Evolutionary conservation across 495 filamentous ascomycete species (phyloP).

Genomic region (Hypoxylon fragiforme): DNA sequence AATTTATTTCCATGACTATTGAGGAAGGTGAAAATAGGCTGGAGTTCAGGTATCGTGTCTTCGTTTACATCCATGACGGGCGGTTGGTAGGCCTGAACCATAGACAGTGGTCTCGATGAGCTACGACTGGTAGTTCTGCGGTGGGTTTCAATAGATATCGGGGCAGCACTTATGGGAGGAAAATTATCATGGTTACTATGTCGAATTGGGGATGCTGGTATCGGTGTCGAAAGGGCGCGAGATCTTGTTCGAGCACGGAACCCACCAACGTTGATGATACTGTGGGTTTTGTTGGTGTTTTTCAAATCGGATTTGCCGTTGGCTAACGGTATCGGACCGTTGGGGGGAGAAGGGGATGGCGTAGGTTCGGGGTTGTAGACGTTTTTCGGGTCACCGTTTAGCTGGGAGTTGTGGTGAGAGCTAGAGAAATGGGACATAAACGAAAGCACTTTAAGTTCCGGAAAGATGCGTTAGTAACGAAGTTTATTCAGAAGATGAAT

Average conservation of each 20-base stretch:
- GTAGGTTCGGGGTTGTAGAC: conserved; percentile 45
- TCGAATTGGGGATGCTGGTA: conserved; percentile 38
- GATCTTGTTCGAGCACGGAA: conserved; percentile 33
- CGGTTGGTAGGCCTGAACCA: conserved; percentile 82
- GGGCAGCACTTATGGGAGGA: conserved; percentile 29
- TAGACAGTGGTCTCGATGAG: conserved; percentile 59
- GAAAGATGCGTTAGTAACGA: conserved; percentile 19
- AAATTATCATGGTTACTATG: conserved; percentile 44
- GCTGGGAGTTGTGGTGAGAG: conserved; percentile 34
- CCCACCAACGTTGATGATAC: conserved; percentile 29
- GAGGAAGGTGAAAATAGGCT: conserved; percentile 89
- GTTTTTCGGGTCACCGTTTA: conserved; percentile 34
- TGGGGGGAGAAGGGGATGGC: conserved; percentile 42
- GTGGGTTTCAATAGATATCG: conserved; percentile 27
- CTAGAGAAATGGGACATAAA: conserved; percentile 62
- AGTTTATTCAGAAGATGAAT: conserved; percentile 18
- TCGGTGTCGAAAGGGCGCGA: conserved; percentile 35
- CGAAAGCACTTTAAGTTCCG: conserved; percentile 52
- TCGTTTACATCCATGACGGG: conserved; percentile 80
- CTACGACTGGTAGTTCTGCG: conserved; percentile 36
- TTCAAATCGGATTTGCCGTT: conserved; percentile 23
- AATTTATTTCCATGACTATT: conserved; percentile 96
- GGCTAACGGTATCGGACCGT: conserved; percentile 14
- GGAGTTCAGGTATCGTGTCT: conserved; percentile 88
- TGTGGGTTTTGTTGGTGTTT: conserved; percentile 36